Conservation (phyloP, 108 stramenopile species). For the Thalassiosira profunda region DNA sequence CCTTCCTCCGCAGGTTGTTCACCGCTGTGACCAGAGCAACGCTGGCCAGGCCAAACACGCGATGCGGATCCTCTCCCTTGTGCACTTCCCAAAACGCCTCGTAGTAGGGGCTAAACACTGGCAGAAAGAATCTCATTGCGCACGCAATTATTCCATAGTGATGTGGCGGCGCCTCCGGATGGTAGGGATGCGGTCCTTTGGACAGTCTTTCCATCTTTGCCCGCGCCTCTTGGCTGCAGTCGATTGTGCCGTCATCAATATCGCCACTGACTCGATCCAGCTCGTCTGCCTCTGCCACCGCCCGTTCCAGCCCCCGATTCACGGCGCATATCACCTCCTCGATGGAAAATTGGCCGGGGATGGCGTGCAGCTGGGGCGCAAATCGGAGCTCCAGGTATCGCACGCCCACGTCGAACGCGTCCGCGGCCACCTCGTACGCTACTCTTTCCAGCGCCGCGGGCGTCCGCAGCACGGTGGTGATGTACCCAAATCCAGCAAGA, state of each 20-base stretch:
- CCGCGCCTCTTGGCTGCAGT: neutral
- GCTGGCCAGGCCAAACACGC: conserved; percentile 40
- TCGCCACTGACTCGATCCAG: conserved; percentile 23
- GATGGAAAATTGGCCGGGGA: conserved; percentile 30
- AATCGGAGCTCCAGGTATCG: conserved; percentile 35
- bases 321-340: conserved; percentile 33
- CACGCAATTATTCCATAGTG: conserved; percentile 41
- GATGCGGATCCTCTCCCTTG: conserved; percentile 39
- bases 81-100: conserved; percentile 43
- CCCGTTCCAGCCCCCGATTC: conserved; percentile 38
- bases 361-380: conserved; percentile 42
- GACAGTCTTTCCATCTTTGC: conserved; percentile 5
- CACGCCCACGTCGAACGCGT: conserved; percentile 34
- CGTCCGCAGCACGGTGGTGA: conserved; percentile 12
- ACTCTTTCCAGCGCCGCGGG: conserved; percentile 35
- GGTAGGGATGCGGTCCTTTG: conserved; percentile 23
- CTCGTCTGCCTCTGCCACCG: conserved; percentile 30
- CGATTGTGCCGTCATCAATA: neutral
- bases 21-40: conserved; percentile 37
- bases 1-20: conserved; percentile 30
- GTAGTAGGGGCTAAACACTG: conserved; percentile 34
- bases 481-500: conserved; percentile 36
- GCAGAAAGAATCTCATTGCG: conserved; percentile 43
- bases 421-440: conserved; percentile 38
- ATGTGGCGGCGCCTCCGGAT: conserved; percentile 43